Evolutionary conservation across 2,329 filamentous ascomycete species (phyloP), one percentile per base, ranked within the genome.

Genomic region (Colletotrichum lupini): DNA sequence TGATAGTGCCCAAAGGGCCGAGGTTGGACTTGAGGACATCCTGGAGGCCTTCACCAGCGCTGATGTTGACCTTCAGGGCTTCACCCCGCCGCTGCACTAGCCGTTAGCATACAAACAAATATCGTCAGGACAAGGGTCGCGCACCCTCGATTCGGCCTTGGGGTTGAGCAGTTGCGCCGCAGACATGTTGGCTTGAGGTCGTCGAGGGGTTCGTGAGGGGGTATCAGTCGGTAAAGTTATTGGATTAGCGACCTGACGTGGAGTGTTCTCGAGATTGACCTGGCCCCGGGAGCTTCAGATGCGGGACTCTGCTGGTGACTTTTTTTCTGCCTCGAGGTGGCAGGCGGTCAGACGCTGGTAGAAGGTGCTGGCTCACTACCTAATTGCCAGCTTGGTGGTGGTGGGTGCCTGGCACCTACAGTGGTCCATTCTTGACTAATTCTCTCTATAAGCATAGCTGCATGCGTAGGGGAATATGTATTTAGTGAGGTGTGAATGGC

Each of bases 131-230:
- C 56, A 66, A 14, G 74, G 75, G 73, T 76, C 75, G 87, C 93
- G 80, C 89, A 97, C 95, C 86, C 97, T 92, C 80, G 95, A 98
- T 88, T 99, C 97, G 81, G 97, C 97, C 89, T 99, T 99, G 75
- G 97, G 97, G 86, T 99, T 99, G 77, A 99, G 93, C 81, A 99
- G 92, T 87, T 98, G 96, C 81, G 97, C 95, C 79, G 97, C 97
- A 86, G 95, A 98, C 97, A 98, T 98, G 65, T 75, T 82, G 78
- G 42, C 61, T 62, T 56, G 46, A 68, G 65, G 65, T 75, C 55
- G 74, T 75, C 61, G 65, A 63, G 67, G 65, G 37, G 49, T 35
- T 73, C 61, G 67, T 71, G 56, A 73, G 49, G 67, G 70, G 67
- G 60, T 62, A 73, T 73, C 71, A 67, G 55, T 71, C 56, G 61